Evolutionary conservation across 805 yeast species (phyloP).

Genomic region (Ogataea nonfermentans): DNA sequence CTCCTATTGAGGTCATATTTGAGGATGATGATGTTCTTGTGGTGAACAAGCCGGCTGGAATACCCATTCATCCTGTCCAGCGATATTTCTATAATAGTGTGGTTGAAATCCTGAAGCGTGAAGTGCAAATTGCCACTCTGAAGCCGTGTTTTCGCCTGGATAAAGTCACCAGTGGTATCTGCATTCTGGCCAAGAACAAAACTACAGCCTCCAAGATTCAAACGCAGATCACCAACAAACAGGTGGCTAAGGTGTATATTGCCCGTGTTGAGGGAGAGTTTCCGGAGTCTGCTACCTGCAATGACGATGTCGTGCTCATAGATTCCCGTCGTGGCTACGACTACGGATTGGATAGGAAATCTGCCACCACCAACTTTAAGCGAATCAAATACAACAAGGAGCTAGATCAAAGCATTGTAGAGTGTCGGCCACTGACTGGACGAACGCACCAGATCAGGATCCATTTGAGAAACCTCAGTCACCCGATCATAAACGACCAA

Average conservation of each 20-base stretch:
- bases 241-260: slow-evolving; percentile 41
- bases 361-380: slow-evolving; percentile 26
- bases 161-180: slow-evolving; percentile 52
- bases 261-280: slow-evolving; percentile 46
- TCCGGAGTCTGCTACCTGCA: slow-evolving; percentile 33
- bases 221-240: slow-evolving; percentile 32
- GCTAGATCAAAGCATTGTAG: slow-evolving; percentile 41
- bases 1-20: slow-evolving; percentile 17
- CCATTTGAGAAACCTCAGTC: slow-evolving; percentile 47
- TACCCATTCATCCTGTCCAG: slow-evolving; percentile 56
- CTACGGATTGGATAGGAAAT: slow-evolving; percentile 25
- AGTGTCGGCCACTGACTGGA: slow-evolving; percentile 51
- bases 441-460: slow-evolving; percentile 58
- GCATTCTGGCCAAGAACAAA: slow-evolving; percentile 43
- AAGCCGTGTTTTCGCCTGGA: slow-evolving; percentile 51
- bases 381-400: slow-evolving; percentile 31
- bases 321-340: slow-evolving; percentile 30
- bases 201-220: slow-evolving; percentile 35
- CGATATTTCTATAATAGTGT: slow-evolving; percentile 44
- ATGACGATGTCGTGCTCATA: slow-evolving; percentile 38
- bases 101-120: slow-evolving; percentile 43
- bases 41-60: slow-evolving; percentile 50
- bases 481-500: slow-evolving; percentile 38
- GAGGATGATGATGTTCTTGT: slow-evolving; percentile 37
- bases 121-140: slow-evolving; percentile 20